Conservation (phyloP, 768 basidiomycete genomes). For the Cubamyces sp. region DNA sequence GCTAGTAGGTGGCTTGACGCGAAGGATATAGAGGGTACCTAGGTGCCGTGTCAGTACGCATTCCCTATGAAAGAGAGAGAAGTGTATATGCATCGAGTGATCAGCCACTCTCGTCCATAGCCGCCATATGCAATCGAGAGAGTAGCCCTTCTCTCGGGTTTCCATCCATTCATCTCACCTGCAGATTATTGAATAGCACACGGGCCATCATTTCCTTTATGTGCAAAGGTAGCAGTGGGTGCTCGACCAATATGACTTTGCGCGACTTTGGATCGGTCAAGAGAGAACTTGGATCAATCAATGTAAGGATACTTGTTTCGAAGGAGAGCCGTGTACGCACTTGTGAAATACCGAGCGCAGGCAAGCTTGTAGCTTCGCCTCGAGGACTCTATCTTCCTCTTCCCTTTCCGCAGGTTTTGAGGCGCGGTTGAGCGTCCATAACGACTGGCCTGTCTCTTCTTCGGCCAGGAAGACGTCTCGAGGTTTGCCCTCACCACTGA, state of each 20-base stretch:
- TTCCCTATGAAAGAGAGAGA: too few species aligned
- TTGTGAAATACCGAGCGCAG: constrained; percentile 83
- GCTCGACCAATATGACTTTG: constrained; percentile 92
- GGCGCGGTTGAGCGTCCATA: constrained; percentile 68
- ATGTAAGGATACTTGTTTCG: constrained; percentile 14
- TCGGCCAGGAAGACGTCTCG: constrained; percentile 81
- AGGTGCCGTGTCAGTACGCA: constrained; percentile 1
- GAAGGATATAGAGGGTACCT: constrained; percentile 96
- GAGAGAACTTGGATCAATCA: constrained; percentile 62
- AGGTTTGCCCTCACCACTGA: constrained; percentile 93
- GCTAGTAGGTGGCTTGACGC: constrained; percentile 86
- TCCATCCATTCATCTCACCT: constrained; percentile 48
- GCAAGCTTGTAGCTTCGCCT: constrained; percentile 66
- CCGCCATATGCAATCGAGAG: not conserved
- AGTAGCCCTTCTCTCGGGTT: too few species aligned
- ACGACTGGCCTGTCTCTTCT: constrained; percentile 42
- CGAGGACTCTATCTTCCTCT: constrained; percentile 77
- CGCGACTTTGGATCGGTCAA: constrained; percentile 94
- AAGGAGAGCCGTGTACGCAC: constrained; percentile 49
- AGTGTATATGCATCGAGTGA: too few species aligned
- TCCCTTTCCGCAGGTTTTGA: constrained; percentile 56
- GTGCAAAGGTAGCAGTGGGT: constrained; percentile 81
- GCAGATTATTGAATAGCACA: constrained; percentile 87
- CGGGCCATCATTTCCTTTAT: constrained; percentile 89
- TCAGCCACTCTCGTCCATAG: too few species aligned